Percentiles rank a stretch among this genome's conserved stretches.
phyloP scores from a whole-genome alignment of 768 basidiomycete genomes.

The Russula sp. region DNA sequence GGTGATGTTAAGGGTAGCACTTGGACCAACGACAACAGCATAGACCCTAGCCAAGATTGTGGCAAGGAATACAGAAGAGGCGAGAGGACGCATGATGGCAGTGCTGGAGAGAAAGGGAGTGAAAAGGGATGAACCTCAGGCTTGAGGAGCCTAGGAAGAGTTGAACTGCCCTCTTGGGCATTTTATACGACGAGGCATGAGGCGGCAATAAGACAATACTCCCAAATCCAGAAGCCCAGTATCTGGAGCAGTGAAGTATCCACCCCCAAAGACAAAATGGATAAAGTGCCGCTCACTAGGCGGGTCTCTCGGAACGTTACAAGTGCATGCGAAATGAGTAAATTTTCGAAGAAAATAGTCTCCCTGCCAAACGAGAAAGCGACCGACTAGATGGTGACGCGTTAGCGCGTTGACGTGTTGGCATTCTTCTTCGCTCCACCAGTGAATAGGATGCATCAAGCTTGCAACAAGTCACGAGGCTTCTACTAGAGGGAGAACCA shows the following conservation, averaged over 20 bases:
- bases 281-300: neutral
- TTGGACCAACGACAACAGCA: slow-evolving; percentile 22
- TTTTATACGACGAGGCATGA: neutral
- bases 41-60: neutral
- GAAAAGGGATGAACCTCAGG: neutral
- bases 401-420: no score
- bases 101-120: neutral
- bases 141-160: neutral
- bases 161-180: neutral
- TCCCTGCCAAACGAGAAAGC: no score
- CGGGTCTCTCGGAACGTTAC: neutral
- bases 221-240: neutral
- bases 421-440: no score
- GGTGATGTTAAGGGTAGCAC: slow-evolving; percentile 20
- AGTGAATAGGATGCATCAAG: no score
- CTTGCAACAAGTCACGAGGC: no score
- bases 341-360: no score
- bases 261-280: neutral
- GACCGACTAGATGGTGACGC: no score
- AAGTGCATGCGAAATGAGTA: no score
- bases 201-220: neutral
- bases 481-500: no score
- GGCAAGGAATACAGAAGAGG: neutral
- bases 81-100: neutral
- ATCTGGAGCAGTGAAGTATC: neutral